Evolutionary conservation across 257 asterid species (phyloP).

Genomic region (Mentha longifolia): DNA sequence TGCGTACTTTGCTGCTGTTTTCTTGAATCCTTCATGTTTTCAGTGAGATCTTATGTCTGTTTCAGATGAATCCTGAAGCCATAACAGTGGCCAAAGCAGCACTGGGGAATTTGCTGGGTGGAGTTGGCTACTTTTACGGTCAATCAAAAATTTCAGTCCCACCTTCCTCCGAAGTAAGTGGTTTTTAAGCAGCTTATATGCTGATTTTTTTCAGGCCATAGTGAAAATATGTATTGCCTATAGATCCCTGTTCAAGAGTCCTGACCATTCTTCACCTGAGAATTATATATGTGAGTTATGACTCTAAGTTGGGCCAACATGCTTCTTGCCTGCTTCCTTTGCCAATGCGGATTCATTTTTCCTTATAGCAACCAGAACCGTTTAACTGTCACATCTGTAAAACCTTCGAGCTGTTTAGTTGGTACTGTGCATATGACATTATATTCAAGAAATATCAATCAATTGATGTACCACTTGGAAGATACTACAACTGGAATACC

Average conservation of each 20-base stretch:
- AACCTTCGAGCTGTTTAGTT: not conserved
- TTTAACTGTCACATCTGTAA: not conserved
- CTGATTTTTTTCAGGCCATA: slow-evolving; percentile 14
- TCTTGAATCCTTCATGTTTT: slow-evolving; percentile 17
- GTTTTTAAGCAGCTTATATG: slow-evolving; percentile 19
- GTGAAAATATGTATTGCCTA: slow-evolving; percentile 14
- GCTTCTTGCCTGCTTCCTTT: slow-evolving; percentile 10
- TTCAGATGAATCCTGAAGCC: slow-evolving; percentile 72
- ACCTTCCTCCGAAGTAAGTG: slow-evolving; percentile 64
- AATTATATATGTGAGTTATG: slow-evolving; percentile 11
- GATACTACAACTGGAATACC: no score
- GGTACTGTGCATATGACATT: not conserved
- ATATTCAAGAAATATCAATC: no score
- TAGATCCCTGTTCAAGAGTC: slow-evolving; percentile 18
- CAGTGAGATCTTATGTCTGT: slow-evolving; percentile 39
- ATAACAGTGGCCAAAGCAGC: slow-evolving; percentile 78
- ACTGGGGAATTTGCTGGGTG: slow-evolving; percentile 91
- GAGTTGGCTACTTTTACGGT: slow-evolving; percentile 94
- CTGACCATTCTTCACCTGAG: slow-evolving; percentile 21
- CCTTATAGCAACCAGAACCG: not conserved
- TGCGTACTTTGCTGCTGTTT: not conserved
- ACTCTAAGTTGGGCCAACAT: slow-evolving; percentile 21
- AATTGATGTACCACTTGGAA: no score
- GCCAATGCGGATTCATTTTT: not conserved
- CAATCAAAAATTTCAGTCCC: slow-evolving; percentile 88